Conservation (phyloP, 305 asterid species). For the Solanum aculeatissimum region DNA sequence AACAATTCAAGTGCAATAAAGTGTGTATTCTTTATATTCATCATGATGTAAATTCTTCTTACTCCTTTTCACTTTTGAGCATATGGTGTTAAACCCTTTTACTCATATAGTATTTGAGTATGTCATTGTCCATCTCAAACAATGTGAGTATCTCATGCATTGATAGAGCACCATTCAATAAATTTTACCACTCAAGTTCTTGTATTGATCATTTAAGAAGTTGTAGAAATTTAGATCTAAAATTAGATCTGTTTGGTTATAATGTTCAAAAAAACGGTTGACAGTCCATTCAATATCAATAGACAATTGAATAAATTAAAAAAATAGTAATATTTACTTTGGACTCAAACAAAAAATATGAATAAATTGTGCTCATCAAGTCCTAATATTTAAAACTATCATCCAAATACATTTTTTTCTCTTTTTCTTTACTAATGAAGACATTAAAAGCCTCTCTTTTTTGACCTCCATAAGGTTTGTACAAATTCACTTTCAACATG, state of each 20-base stretch:
- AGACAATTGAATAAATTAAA: neutral
- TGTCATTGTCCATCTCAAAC: neutral
- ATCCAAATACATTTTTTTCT: neutral
- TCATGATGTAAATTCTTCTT: neutral
- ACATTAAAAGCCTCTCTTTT: neutral
- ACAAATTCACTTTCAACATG: neutral
- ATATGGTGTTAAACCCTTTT: neutral
- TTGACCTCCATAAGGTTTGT: neutral
- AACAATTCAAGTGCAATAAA: neutral
- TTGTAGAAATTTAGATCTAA: too few species aligned
- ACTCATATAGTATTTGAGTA: neutral
- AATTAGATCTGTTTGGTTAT: too few species aligned
- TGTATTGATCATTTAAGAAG: too few species aligned
- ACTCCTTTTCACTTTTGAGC: neutral
- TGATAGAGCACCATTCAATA: too few species aligned
- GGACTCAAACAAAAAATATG: neutral
- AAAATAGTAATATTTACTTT: neutral
- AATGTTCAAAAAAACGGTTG: neutral
- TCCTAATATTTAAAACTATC: neutral
- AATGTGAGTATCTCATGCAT: too few species aligned
- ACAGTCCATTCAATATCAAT: neutral
- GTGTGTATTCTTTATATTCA: neutral
- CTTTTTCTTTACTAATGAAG: neutral
- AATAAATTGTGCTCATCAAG: neutral
- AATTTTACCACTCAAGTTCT: too few species aligned